A percentile compares a stretch with the other conserved stretches of the same genome.
Evolutionary conservation across 768 basidiomycete genomes (phyloP).

Genomic region (Leucosporidium yakuticum): DNA sequence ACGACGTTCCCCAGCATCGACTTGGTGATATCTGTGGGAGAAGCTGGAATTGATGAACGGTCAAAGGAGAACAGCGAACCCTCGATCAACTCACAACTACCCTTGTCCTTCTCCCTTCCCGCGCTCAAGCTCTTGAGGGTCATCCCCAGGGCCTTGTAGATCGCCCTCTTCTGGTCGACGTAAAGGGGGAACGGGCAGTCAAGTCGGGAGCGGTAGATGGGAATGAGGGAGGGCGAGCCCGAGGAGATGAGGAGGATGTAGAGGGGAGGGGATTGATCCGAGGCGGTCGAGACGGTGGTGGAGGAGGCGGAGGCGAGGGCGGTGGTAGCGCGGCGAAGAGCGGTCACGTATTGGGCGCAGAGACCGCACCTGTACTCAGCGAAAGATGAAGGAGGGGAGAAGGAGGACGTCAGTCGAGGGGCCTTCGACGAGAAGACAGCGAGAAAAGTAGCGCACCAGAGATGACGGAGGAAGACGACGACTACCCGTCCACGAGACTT

Average conservation of each 20-base stretch:
- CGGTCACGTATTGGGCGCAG: slow-evolving; percentile 25
- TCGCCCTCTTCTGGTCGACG: slow-evolving; percentile 61
- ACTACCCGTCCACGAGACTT: slow-evolving; percentile 7
- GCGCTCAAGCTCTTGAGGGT: slow-evolving; percentile 51
- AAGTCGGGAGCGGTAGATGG: slow-evolving; percentile 40
- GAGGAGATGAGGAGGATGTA: slow-evolving; percentile 28
- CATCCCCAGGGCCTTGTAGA: slow-evolving; percentile 76
- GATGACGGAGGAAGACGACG: slow-evolving; percentile 15
- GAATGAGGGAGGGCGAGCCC: slow-evolving; percentile 19
- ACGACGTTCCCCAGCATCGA: slow-evolving; percentile 17
- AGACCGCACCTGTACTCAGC: slow-evolving; percentile 23
- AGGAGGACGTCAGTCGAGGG: neutral
- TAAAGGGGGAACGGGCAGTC: slow-evolving; percentile 66
- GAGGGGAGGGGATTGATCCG: slow-evolving; percentile 11
- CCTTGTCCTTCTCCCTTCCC: slow-evolving; percentile 50
- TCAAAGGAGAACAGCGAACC: too few species aligned
- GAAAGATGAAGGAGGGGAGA: neutral
- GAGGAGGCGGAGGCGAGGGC: slow-evolving; percentile 8
- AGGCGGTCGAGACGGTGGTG: neutral
- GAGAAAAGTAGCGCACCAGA: slow-evolving; percentile 5
- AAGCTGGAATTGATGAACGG: too few species aligned
- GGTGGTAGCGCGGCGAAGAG: slow-evolving; percentile 4
- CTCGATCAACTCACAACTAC: slow-evolving; percentile 50
- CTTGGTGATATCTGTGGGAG: slow-evolving; percentile 38
- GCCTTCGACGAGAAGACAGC: neutral